phyloP scores from a whole-genome alignment of 257 asterid species.

The Rubia yunnanensis region DNA sequence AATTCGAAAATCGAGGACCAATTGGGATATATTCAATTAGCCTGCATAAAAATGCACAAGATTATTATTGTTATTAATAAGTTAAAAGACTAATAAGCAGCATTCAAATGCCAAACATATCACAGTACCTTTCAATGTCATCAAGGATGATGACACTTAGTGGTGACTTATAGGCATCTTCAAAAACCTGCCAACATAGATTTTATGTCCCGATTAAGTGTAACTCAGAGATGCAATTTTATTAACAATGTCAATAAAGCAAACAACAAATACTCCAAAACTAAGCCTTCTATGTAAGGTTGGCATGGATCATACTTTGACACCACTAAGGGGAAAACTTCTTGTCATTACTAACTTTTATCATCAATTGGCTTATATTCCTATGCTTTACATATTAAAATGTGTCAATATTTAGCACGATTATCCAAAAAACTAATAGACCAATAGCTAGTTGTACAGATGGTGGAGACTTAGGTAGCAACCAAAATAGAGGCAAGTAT shows the following conservation, averaged over 20 bases:
- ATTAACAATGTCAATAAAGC: neutral
- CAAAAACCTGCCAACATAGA: constrained; percentile 64
- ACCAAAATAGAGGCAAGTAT: neutral
- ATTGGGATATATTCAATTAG: constrained; percentile 80
- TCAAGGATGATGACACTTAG: constrained; percentile 84
- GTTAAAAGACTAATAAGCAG: constrained; percentile 2
- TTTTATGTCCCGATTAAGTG: constrained; percentile 13
- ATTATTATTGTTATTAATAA: constrained; percentile 11
- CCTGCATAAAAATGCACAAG: constrained; percentile 36
- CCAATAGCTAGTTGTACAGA: neutral
- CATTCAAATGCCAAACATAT: constrained; percentile 14
- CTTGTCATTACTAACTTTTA: neutral
- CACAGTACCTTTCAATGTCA: constrained; percentile 84
- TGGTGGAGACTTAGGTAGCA: neutral
- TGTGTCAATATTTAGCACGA: neutral
- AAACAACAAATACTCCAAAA: neutral
- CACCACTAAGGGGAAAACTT: neutral
- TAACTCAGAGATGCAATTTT: neutral
- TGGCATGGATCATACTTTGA: neutral
- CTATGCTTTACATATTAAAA: too few species aligned
- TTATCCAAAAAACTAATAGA: neutral
- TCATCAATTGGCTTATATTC: neutral
- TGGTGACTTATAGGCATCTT: constrained; percentile 96
- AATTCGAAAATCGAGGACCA: constrained; percentile 93
- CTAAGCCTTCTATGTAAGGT: neutral